Base-by-base conservation (phyloP, 2,329 filamentous ascomycete species). In the Paramyrothecium sp. region DNA sequence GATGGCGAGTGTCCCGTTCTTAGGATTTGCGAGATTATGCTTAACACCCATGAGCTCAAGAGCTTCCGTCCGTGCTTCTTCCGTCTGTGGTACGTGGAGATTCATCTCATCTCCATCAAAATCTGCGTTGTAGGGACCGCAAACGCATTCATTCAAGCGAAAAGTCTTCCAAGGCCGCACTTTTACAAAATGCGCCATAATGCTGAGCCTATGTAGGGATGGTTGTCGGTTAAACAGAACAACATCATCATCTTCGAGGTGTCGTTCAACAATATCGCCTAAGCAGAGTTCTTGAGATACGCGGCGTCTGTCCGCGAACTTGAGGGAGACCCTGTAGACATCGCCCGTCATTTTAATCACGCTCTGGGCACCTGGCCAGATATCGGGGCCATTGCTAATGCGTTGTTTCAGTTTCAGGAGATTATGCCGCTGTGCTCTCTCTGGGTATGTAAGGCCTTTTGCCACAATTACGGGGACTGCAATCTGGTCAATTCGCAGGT, bases 41-140 rank as follows among this genome's bases (percentile, higher is more conserved):
- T 97, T 97, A 56, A 99, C 93, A 48, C 95, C 95, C 95, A 99
- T 99, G 51, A 99, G 78, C 63, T 94, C 92, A 67, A 96, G 96
- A 1, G 95, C 95, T 74, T 99, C 95, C 2, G 94, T 91, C 56
- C 95, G 86, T 12, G 95, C 94, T 74, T 99, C 95, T 76, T 99
- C 95, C 0, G 95, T 98, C 71, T 99, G 95, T 2, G 95, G 95
- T 16, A 99, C 93, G 75, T 99, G 95, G 51, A 99, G 77, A 67
- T 99, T 99, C 95, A 99, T 99, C 74, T 99, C 95, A 66, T 99
- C 95, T 59, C 95, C 95, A 68, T 99, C 95, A 65, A 99, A 99
- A 84, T 99, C 95, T 56, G 95, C 95, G 66, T 99, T 99, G 81
- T 99, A 99, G 3, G 95, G 95, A 60, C 90, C 93, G 75, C 95